Evolutionary conservation across 371 early-diverging fungal species (phyloP), one percentile per base, ranked within the genome.

Genomic region (Rhizopus delemar): DNA sequence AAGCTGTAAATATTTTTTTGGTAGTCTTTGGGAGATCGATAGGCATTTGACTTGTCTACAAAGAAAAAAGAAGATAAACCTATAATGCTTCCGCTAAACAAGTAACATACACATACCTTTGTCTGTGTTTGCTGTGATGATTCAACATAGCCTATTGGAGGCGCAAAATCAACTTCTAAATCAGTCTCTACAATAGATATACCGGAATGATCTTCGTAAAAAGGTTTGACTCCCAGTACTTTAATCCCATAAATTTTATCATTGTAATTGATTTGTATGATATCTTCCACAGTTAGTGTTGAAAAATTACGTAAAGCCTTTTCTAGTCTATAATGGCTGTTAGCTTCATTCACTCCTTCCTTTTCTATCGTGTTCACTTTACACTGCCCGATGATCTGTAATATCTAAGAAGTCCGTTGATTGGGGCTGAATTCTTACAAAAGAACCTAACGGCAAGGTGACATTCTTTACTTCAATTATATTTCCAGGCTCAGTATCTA

Each of bases 151-250:
- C 99, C 99, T 0, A 96, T 75, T 12, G 99, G 99, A 22, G 99
- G 88, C 4, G 95, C 98, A 81, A 99, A 99, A 63, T 99, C 99
- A 2, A 94, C 95, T 70, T 95, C 95, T 51, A 99, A 74, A 86
- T 99, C 99, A 0, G 99, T 99, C 73, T 99, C 99, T 7, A 99
- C 87, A 62, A 99, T 94, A 29, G 93, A 94, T 56, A 99, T 93
- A 32, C 93, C 95, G 3, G 73, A 79, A 53, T 83, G 88, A 13
- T 58, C 76, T 57, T 67, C 74, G 69, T 57, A 60, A 50, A 63
- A 73, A 29, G 99, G 99, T 62, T 91, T 89, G 28, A 93, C 91
- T 66, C 99, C 97, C 65, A 96, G 74, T 3, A 99, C 94, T 15
- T 90, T 76, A 56, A 99, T 93, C 41, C 92, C 92, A 65, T 93